A percentile compares a stretch with the other conserved stretches of the same genome.
Conservation (phyloP, 805 yeast species). For the Wickerhamiella galacta region DNA sequence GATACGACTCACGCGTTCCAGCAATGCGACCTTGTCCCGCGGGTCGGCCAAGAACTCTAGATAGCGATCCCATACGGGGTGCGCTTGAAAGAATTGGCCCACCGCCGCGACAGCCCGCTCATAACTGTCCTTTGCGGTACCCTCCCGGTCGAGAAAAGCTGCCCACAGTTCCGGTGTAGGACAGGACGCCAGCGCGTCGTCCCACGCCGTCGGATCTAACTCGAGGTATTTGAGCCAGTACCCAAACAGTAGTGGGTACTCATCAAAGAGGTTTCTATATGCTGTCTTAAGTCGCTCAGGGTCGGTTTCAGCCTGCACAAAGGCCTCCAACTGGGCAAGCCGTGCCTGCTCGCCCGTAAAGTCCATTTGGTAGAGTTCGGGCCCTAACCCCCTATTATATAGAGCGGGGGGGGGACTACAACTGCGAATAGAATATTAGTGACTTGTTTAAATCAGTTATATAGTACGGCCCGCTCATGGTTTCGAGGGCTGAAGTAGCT, state of each 20-base stretch:
- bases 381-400: no score
- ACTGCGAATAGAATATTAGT: no score
- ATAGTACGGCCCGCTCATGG: not conserved
- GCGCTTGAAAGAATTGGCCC: slow-evolving; percentile 63
- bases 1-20: slow-evolving; percentile 21
- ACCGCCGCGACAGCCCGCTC: slow-evolving; percentile 31
- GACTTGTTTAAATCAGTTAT: not conserved
- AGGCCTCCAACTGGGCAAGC: no score
- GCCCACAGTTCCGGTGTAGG: slow-evolving; percentile 22
- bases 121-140: slow-evolving; percentile 23
- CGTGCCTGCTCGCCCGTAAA: no score
- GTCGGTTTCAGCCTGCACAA: no score
- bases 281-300: no score
- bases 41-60: slow-evolving; percentile 40
- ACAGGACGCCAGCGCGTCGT: slow-evolving; percentile 14
- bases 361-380: no score
- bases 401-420: no score
- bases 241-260: slow-evolving; percentile 27
- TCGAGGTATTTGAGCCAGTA: slow-evolving; percentile 26
- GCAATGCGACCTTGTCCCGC: slow-evolving; percentile 28
- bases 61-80: slow-evolving; percentile 68
- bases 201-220: slow-evolving; percentile 10
- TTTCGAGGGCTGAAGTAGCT: slow-evolving; percentile 7
- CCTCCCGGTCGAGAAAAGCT: slow-evolving; percentile 21
- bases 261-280: slow-evolving; percentile 18